phyloP scores from a whole-genome alignment of 169 alveolate genomes.

The Theileria luwenshuni region DNA sequence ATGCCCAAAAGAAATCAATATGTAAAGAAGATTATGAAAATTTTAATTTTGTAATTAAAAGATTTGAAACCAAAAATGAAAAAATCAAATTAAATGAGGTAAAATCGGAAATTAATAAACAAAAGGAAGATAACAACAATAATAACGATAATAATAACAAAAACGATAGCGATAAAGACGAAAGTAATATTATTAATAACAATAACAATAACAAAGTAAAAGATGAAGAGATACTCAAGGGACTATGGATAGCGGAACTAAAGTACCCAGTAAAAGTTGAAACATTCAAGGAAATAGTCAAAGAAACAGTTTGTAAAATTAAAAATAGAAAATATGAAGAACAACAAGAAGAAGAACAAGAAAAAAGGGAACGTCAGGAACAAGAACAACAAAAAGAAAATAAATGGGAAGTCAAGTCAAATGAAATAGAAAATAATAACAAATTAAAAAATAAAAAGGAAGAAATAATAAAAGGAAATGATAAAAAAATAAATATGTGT shows the following conservation, averaged over 20 bases:
- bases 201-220: neutral
- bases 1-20: neutral
- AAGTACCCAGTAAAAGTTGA: conserved; percentile 10
- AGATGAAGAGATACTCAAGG: neutral
- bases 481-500: too few relatives aligned
- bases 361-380: neutral
- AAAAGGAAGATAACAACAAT: neutral
- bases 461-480: too few relatives aligned
- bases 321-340: neutral
- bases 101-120: neutral
- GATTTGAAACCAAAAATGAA: neutral
- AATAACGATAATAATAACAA: neutral
- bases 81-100: neutral
- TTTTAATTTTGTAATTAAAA: conserved; percentile 6
- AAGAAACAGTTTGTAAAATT: neutral
- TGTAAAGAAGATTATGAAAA: neutral
- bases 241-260: conserved; percentile 33
- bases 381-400: neutral
- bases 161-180: neutral
- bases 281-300: neutral
- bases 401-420: too few relatives aligned
- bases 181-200: neutral
- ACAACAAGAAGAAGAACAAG: neutral
- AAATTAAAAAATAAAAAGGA: too few relatives aligned
- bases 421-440: too few relatives aligned